Percentiles rank a stretch among this genome's conserved stretches.
Evolutionary conservation across 257 asterid genomes (phyloP).

Genomic region (Solanum ossicruentum): DNA sequence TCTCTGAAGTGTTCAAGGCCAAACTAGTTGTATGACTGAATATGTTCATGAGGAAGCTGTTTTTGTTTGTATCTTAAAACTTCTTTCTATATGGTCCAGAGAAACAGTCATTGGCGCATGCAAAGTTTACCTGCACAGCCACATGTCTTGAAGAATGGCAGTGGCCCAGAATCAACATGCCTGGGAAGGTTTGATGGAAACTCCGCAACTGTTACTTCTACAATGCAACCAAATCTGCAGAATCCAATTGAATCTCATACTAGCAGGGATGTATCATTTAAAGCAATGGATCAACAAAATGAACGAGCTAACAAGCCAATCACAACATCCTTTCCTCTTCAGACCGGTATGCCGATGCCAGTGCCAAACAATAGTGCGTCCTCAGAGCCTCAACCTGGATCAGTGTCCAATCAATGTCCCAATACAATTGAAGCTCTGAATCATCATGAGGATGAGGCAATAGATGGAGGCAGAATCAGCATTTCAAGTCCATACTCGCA

Average conservation of each 20-base stretch:
- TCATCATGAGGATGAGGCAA: constrained; percentile 40
- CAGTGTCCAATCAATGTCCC: constrained; percentile 46
- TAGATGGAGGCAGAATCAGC: constrained; percentile 91
- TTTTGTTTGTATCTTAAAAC: not conserved
- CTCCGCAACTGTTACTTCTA: constrained; percentile 23
- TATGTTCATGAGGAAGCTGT: not conserved
- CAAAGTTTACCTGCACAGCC: constrained; percentile 45
- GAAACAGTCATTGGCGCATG: constrained; percentile 85
- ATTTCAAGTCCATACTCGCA: constrained; percentile 78
- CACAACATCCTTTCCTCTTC: constrained; percentile 35
- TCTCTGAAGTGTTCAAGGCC: not conserved
- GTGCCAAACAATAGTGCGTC: constrained; percentile 34
- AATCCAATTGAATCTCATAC: constrained; percentile 47
- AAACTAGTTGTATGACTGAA: not conserved
- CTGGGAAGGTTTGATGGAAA: constrained; percentile 54
- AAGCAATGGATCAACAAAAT: constrained; percentile 36
- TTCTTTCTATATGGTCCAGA: constrained; percentile 31
- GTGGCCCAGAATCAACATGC: constrained; percentile 28
- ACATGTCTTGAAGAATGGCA: constrained; percentile 40
- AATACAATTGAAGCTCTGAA: constrained; percentile 22
- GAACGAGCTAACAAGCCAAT: constrained; percentile 35
- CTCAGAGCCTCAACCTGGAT: constrained; percentile 34
- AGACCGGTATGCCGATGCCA: constrained; percentile 2
- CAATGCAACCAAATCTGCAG: constrained; percentile 37
- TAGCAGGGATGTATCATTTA: constrained; percentile 29